phyloP scores from a whole-genome alignment of 2,329 filamentous ascomycete genomes.

The Aotearoamyces nothofagi region DNA sequence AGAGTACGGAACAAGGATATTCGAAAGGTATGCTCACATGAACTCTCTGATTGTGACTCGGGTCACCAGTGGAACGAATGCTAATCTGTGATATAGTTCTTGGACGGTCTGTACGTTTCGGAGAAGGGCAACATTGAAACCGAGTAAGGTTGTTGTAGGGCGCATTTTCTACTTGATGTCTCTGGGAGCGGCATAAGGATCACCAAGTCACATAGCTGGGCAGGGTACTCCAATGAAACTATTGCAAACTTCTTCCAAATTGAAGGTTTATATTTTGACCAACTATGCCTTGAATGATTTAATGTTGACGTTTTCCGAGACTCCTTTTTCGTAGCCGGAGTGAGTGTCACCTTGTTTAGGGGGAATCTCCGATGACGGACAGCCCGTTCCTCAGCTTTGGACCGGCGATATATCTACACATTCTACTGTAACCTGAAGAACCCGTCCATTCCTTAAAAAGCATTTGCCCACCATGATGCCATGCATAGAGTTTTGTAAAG shows the following conservation, averaged over 20 bases:
- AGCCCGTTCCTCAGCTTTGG: no score
- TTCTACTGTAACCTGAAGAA: no score
- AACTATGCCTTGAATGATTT: no score
- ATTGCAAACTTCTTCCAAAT: conserved; percentile 13
- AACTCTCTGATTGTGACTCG: conserved; percentile 4
- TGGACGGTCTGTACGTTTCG: conserved; percentile 99
- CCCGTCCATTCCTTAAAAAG: no score
- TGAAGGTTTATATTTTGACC: no score
- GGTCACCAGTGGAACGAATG: conserved; percentile 1
- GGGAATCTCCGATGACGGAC: no score
- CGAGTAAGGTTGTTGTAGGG: conserved; percentile 20
- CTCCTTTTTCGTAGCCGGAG: no score
- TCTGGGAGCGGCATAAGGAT: conserved; percentile 14
- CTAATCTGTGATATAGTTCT: conserved; percentile 47
- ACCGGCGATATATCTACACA: no score
- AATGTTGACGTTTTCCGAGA: no score
- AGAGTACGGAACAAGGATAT: conserved; percentile 99
- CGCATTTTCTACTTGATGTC: conserved; percentile 12
- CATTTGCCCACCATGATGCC: no score
- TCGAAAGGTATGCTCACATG: conserved; percentile 60
- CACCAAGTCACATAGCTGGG: conserved; percentile 20
- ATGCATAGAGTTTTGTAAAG: no score
- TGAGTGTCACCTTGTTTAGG: no score
- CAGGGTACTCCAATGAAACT: conserved; percentile 18
- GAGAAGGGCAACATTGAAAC: conserved; percentile 93